These are phyloP conservation scores for Chytriomyces hyalinus DNA, from an alignment of 192 early-diverging fungal species.

Conservation along the genomic window DNA sequence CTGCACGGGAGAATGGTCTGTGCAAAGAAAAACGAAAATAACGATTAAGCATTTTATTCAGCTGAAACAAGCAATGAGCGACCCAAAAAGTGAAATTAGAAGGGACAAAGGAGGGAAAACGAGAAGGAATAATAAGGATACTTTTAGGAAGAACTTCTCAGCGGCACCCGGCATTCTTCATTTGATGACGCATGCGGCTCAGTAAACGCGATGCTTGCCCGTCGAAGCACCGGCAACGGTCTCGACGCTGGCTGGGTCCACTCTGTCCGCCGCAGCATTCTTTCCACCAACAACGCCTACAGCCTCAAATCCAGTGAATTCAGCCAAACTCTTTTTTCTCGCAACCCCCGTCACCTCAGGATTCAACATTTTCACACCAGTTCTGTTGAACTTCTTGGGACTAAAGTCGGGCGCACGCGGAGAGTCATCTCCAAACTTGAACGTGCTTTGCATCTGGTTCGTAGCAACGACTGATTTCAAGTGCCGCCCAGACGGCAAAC, in stretches of 20 bases:
- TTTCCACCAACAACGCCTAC: background rate
- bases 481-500: background rate
- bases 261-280: background rate
- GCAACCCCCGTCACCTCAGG: conserved; percentile 4
- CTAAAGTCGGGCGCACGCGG: conserved; percentile 18
- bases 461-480: background rate
- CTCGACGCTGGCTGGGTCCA: conserved; percentile 22
- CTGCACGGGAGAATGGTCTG: too few species aligned
- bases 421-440: conserved; percentile 23
- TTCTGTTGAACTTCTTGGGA: conserved; percentile 22
- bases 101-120: too few species aligned
- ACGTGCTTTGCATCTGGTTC: background rate
- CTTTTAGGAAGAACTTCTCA: too few species aligned
- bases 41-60: too few species aligned
- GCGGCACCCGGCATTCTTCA: too few species aligned
- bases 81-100: too few species aligned
- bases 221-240: conserved; percentile 8
- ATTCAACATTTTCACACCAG: conserved; percentile 12
- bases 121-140: too few species aligned
- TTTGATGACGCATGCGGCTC: background rate
- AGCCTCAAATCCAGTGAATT: conserved; percentile 21
- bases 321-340: conserved; percentile 10
- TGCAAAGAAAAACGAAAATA: too few species aligned
- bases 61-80: too few species aligned
- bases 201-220: conserved; percentile 32